Evolutionary conservation across 495 filamentous ascomycete species (phyloP), one percentile per base, ranked within the genome.

Genomic region (Entonaema liquescens): DNA sequence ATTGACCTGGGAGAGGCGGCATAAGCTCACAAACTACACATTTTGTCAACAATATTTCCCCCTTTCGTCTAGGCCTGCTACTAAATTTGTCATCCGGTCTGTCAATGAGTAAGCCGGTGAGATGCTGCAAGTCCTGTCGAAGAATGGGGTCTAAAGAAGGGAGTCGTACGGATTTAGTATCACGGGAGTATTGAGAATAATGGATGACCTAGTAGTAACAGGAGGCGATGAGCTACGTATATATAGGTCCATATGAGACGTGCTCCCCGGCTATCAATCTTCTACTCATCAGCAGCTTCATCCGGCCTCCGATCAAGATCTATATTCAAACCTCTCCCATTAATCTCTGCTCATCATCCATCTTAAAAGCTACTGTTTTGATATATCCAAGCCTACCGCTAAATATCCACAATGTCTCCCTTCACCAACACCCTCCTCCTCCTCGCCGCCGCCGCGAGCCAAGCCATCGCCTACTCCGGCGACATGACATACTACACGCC

Each of bases 401-500:
- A 49, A 26, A 26, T 21, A 9, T 21, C 0, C 47, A 52, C 12
- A 53, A 72, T 72, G 70, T 29, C 31, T 31, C 44, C 67, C 59
- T 26, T 65, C 36, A 62, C 59, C 47, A 54, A 19, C 53, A 42
- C 35, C 64, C 62, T 65, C 59, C 29, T 69, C 42, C 50, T 70
- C 17, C 17, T 64, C 9, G 58, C 67, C 62, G 9, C 44, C 35
- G 17, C 42, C 47, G 57, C 57, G n/a, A 21, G 15, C 64, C 17
- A n/a, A 36, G 65, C 42, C 4, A 52, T 68, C 25, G 56, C 70
- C 67, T 79, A 74, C 76, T 59, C 59, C 0, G 82, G 82, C 52
- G 81, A 85, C 60, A 76, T 85, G 59, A 85, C 84, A 7, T 85
- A 83, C 77, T 85, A 79, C 77, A 38, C 70, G 25, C 72, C 83